Evolutionary conservation across 768 basidiomycete species (phyloP).

Genomic region (Daedalea quercina): DNA sequence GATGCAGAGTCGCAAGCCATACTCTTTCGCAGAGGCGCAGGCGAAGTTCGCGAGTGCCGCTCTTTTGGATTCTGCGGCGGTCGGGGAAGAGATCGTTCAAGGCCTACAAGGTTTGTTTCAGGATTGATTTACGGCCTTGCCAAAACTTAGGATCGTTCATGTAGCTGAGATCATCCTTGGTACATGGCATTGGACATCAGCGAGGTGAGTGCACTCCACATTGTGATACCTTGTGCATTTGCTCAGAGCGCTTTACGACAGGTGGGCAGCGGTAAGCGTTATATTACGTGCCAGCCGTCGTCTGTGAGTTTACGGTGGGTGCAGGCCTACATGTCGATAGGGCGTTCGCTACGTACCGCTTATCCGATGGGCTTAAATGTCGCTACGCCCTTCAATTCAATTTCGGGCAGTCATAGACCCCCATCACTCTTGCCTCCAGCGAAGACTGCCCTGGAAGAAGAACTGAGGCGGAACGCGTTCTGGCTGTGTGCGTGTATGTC

Average conservation of each 20-base stretch:
- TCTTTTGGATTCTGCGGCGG: constrained; percentile 37
- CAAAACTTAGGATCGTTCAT: background rate
- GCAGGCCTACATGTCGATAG: constrained; percentile 56
- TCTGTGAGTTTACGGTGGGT: background rate
- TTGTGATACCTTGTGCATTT: background rate
- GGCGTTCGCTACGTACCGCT: constrained; percentile 47
- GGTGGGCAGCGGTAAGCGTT: constrained; percentile 66
- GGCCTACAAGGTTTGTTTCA: constrained; percentile 49
- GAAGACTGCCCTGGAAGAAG: constrained; percentile 58
- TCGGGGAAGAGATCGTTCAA: constrained; percentile 54
- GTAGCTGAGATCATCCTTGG: constrained; percentile 59
- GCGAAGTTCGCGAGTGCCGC: constrained; percentile 47
- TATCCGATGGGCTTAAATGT: constrained; percentile 63
- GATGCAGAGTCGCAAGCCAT: constrained; percentile 21
- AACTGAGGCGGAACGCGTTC: constrained; percentile 64
- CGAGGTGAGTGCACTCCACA: constrained; percentile 35
- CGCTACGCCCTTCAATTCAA: constrained; percentile 57
- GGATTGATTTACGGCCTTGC: background rate
- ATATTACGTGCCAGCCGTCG: too few relatives aligned
- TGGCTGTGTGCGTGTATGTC: constrained; percentile 29
- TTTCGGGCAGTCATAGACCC: constrained; percentile 47
- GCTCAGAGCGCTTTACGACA: constrained; percentile 17
- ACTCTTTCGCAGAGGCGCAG: constrained; percentile 63
- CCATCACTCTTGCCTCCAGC: constrained; percentile 54
- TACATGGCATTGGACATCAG: constrained; percentile 73